These are phyloP conservation scores for Ceratocystis eucalypticola DNA, from an alignment of 2,329 filamentous ascomycete genomes.

Conservation along the genomic window DNA sequence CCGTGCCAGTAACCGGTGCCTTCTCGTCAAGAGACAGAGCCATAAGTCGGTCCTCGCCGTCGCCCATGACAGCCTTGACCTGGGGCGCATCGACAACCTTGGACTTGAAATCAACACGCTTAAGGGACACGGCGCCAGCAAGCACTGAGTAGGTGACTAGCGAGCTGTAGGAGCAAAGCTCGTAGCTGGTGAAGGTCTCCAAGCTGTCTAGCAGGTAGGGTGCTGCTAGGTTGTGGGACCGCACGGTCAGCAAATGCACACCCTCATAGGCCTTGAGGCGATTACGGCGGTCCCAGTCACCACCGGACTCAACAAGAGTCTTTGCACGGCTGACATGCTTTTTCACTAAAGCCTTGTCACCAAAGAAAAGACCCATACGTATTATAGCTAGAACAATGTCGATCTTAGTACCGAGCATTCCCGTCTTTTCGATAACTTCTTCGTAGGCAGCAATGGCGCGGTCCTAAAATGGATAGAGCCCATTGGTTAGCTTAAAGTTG, in stretches of 20 bases:
- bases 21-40: constrained; percentile 70
- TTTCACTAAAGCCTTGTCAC: constrained; percentile 82
- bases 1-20: constrained; percentile 42
- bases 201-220: constrained; percentile 91
- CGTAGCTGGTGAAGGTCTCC: constrained; percentile 96
- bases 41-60: constrained; percentile 74
- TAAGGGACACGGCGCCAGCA: constrained; percentile 83
- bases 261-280: constrained; percentile 97
- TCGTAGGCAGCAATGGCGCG: constrained; percentile 89
- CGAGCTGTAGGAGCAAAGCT: constrained; percentile 91
- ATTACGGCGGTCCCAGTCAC: constrained; percentile 97
- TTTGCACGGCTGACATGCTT: constrained; percentile 86
- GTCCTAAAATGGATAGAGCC: constrained; percentile 44
- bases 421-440: constrained; percentile 90
- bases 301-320: constrained; percentile 80
- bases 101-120: constrained; percentile 96
- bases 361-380: constrained; percentile 89
- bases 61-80: constrained; percentile 91
- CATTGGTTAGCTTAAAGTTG: background rate
- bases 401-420: constrained; percentile 91
- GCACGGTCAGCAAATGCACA: constrained; percentile 79
- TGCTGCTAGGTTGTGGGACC: constrained; percentile 78
- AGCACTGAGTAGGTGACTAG: constrained; percentile 93
- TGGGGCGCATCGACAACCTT: constrained; percentile 98
- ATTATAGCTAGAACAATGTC: constrained; percentile 94